A percentile compares a stretch with the other conserved stretches of the same genome.
Conservation (phyloP, 2,329 filamentous ascomycete genomes). For the Colletotrichum sidae region DNA sequence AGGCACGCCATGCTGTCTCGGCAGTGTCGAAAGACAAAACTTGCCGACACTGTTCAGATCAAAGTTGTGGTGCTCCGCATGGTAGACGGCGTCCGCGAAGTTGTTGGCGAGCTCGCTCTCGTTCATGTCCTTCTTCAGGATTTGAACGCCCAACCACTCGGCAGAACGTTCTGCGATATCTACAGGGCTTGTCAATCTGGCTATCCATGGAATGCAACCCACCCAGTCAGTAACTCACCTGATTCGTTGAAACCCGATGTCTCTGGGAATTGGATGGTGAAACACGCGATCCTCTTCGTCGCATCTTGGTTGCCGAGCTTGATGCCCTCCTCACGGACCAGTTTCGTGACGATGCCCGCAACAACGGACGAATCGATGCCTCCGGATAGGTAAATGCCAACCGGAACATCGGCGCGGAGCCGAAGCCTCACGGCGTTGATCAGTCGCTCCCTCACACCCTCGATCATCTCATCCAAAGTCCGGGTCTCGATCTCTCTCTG, state of each 20-base stretch:
- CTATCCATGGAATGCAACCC: too few species aligned
- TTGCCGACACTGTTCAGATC: conserved; percentile 66
- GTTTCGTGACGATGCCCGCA: conserved; percentile 66
- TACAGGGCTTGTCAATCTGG: background rate
- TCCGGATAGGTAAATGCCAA: conserved; percentile 67
- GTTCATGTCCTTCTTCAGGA: conserved; percentile 41
- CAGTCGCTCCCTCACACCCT: conserved; percentile 59
- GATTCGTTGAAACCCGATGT: conserved; percentile 63
- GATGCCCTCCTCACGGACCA: conserved; percentile 58
- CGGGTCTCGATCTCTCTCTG: conserved; percentile 52
- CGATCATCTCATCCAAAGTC: conserved; percentile 61
- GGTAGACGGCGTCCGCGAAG: conserved; percentile 46
- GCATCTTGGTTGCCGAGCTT: conserved; percentile 55
- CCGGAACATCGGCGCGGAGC: conserved; percentile 66
- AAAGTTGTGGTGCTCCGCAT: conserved; percentile 47
- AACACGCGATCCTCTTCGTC: conserved; percentile 49
- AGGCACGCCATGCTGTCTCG: conserved; percentile 59
- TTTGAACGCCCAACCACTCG: conserved; percentile 47
- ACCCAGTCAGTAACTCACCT: conserved; percentile 39
- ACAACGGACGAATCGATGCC: conserved; percentile 69
- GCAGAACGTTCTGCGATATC: conserved; percentile 49
- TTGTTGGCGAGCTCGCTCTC: conserved; percentile 45
- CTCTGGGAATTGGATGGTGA: conserved; percentile 63
- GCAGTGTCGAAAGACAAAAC: conserved; percentile 58
- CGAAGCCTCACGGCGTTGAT: conserved; percentile 63